Percentiles rank a stretch among this genome's conserved stretches.
These are phyloP conservation scores for Xylariaceae sp. DNA, from an alignment of 2,329 filamentous ascomycete genomes.

Conservation along the genomic window DNA sequence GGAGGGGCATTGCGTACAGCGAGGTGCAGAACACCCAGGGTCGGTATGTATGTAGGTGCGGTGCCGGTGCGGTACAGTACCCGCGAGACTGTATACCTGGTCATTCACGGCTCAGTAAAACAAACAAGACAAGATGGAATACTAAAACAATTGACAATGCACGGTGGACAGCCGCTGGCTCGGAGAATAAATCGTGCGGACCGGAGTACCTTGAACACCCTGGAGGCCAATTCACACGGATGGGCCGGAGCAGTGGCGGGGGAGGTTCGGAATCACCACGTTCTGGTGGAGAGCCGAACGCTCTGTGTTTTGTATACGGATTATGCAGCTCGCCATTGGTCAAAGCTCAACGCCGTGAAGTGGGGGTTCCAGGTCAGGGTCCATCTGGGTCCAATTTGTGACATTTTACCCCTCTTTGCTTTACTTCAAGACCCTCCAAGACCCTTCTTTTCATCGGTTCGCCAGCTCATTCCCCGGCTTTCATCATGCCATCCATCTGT, in stretches of 20 bases:
- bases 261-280: background rate
- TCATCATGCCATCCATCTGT: no score
- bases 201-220: background rate
- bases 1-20: conserved; percentile 10
- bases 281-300: no score
- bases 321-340: no score
- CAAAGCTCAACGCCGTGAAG: no score
- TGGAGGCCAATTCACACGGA: background rate
- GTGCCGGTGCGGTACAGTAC: background rate
- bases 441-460: no score
- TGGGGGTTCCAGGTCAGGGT: no score
- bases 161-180: background rate
- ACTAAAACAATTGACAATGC: background rate
- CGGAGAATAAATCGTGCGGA: background rate
- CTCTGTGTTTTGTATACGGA: no score
- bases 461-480: no score
- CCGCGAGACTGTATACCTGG: background rate
- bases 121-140: background rate
- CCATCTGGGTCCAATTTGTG: no score
- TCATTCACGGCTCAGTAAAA: background rate
- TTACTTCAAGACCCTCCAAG: no score
- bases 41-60: background rate
- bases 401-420: no score
- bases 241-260: background rate
- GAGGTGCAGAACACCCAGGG: background rate